Base-by-base conservation (phyloP, 2,329 filamentous ascomycete genomes). In the Pseudogymnoascus sp. region DNA sequence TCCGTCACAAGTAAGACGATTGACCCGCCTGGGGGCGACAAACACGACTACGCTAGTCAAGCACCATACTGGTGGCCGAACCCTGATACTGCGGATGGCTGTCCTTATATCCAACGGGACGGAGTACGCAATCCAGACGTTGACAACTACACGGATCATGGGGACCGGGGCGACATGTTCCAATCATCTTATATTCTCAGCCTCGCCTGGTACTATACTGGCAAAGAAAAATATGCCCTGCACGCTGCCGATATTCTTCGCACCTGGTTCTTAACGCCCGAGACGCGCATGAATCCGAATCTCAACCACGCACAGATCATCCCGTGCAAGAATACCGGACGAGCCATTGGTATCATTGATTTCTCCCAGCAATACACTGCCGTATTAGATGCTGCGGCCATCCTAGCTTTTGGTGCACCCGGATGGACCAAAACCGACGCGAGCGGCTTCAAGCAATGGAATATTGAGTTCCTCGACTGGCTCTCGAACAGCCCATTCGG, bases 161-260 rank as follows among this genome's bases (percentile, higher is more conserved):
- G 65, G 0, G 66, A 65, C 9, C 63, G 70, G 11, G 66, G 67
- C n/a, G 65, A 65, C 10, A 69, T 71, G 65, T 71, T 72, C 59
- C 69, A 69, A 62, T 67, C 70, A 31, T 62, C 64, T 13, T 71
- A 69, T 33, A 66, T 67, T 17, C 64, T 73, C 3, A 63, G 66
- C 3, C 67, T 73, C 9, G 71, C 71, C 4, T 72, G 69, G 67
- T 72, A 68, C 40, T 73, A 73, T 61, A 73, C 70, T 3, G 69
- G 63, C n/a, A 53, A 69, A 4, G 57, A 63, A 4, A 50, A 59
- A 7, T 73, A 73, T 60, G 67, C 69, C 1, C 21, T 28, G 19
- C 70, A 73, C 50, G 70, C 71, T 1, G 63, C 63, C 1, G 38
- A 64, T 7, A 70, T 73, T 33, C 63, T 72, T 3, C 65, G 67